These are phyloP conservation scores for Stachybotrys chartarum DNA, from an alignment of 2,329 filamentous ascomycete genomes.

Conservation along the genomic window DNA sequence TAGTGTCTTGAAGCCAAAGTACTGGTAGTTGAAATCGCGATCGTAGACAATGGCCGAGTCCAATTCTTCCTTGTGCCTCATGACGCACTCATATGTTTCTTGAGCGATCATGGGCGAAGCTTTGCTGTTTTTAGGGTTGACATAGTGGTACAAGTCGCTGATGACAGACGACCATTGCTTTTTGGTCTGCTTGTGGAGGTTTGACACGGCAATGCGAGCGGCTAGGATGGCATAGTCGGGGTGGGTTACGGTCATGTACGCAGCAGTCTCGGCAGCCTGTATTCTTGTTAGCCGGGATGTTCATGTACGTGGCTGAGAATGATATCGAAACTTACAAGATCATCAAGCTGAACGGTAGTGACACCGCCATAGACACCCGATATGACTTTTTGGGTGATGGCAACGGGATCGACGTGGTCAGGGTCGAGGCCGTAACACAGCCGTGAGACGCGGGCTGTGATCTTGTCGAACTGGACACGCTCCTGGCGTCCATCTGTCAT, in stretches of 20 bases:
- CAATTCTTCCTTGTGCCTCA: constrained; percentile 93
- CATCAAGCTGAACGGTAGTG: constrained; percentile 91
- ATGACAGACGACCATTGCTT: constrained; percentile 98
- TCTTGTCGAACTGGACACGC: constrained; percentile 99
- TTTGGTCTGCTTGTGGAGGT: constrained; percentile 99
- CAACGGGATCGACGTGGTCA: constrained; percentile 91
- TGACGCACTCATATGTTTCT: constrained; percentile 83
- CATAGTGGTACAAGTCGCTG: constrained; percentile 86
- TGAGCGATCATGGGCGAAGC: constrained; percentile 91
- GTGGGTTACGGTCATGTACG: constrained; percentile 99
- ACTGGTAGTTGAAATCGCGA: constrained; percentile 99
- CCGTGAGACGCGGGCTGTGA: constrained; percentile 95
- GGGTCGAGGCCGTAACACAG: constrained; percentile 96
- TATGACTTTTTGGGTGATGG: constrained; percentile 99
- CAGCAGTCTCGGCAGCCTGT: constrained; percentile 95
- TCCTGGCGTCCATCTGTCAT: constrained; percentile 91
- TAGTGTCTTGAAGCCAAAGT: constrained; percentile 98
- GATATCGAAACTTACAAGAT: constrained; percentile 63
- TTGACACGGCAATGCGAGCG: constrained; percentile 96
- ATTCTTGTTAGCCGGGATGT: constrained; percentile 9
- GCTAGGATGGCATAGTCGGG: constrained; percentile 98
- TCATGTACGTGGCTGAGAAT: constrained; percentile 3
- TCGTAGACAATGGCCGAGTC: constrained; percentile 99
- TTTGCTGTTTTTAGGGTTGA: constrained; percentile 86
- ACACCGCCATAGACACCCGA: constrained; percentile 98